A percentile compares a stretch with the other conserved stretches of the same genome.
phyloP scores from a whole-genome alignment of 768 basidiomycete species.

The Tulasnella sp. region DNA sequence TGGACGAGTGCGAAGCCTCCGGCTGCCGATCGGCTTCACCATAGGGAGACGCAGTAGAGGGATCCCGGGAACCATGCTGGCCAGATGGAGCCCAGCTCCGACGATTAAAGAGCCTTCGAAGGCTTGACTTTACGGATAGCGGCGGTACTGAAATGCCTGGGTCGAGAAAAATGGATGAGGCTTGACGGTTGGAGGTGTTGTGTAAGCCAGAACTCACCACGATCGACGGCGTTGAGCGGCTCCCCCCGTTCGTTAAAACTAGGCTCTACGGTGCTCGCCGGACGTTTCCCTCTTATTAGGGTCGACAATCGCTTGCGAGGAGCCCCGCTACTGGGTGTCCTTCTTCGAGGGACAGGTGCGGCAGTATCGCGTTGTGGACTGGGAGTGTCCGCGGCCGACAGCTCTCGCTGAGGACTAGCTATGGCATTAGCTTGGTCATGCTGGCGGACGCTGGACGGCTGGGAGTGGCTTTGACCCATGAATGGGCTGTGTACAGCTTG shows the following conservation, averaged over 20 bases:
- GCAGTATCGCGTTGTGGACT: neutral
- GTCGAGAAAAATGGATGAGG: neutral
- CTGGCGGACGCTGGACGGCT: neutral
- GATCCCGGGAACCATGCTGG: neutral
- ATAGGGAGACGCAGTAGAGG: neutral
- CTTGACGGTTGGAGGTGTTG: neutral
- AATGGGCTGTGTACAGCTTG: neutral
- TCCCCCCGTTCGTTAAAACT: neutral
- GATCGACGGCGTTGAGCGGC: constrained; percentile 1
- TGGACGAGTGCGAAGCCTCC: neutral
- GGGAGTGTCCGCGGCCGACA: neutral
- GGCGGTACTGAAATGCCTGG: neutral
- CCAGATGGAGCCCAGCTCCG: constrained; percentile 6
- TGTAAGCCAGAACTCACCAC: neutral
- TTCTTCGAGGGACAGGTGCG: neutral
- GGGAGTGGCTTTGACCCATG: neutral
- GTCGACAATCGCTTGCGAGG: neutral
- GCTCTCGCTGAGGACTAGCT: neutral
- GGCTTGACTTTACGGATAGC: constrained; percentile 9
- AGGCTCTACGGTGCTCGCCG: neutral
- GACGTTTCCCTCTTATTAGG: neutral
- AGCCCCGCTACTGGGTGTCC: neutral
- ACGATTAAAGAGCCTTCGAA: neutral
- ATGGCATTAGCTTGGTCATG: neutral
- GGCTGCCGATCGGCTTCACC: neutral